Evolutionary conservation across 495 filamentous ascomycete species (phyloP).

Genomic region (Podospora conica): DNA sequence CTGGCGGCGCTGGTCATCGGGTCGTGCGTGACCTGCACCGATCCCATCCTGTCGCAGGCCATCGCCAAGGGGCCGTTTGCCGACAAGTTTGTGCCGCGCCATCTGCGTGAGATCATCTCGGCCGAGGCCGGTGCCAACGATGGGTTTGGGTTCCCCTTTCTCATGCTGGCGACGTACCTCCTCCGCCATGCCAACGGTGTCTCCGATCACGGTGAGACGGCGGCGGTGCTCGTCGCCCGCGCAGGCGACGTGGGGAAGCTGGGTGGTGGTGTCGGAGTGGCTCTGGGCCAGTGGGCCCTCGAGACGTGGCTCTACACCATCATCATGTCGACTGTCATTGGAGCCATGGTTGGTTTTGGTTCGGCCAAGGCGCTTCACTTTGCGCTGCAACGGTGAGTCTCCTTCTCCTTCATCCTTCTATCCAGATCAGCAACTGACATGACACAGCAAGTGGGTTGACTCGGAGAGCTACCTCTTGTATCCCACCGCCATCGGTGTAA

Average conservation of each 20-base stretch:
- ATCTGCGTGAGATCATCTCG: slow-evolving; percentile 57
- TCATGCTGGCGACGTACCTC: slow-evolving; percentile 51
- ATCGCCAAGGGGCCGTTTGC: slow-evolving; percentile 58
- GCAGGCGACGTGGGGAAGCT: slow-evolving; percentile 25
- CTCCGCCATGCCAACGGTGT: slow-evolving; percentile 49
- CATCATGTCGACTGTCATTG: slow-evolving; percentile 50
- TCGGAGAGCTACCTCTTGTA: slow-evolving; percentile 81
- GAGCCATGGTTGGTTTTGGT: slow-evolving; percentile 58
- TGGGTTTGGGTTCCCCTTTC: slow-evolving; percentile 55
- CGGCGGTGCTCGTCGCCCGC: slow-evolving; percentile 43
- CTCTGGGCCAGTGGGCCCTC: slow-evolving; percentile 70
- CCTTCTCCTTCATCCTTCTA: no score
- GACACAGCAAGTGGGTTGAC: slow-evolving; percentile 72
- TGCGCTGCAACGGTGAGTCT: slow-evolving; percentile 28
- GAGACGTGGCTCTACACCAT: slow-evolving; percentile 72
- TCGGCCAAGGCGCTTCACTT: slow-evolving; percentile 56
- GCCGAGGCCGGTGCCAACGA: slow-evolving; percentile 57
- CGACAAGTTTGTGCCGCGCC: slow-evolving; percentile 51
- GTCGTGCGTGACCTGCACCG: slow-evolving; percentile 58
- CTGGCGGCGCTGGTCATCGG: slow-evolving; percentile 53
- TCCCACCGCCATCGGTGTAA: slow-evolving; percentile 64
- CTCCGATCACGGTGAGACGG: no score
- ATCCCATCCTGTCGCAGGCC: slow-evolving; percentile 54
- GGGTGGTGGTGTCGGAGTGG: slow-evolving; percentile 52
- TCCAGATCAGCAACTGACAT: no score